Evolutionary conservation across 148 eudicot genomes (phyloP), one percentile per base, ranked within the genome.

Genomic region (Rhododendron henanense): DNA sequence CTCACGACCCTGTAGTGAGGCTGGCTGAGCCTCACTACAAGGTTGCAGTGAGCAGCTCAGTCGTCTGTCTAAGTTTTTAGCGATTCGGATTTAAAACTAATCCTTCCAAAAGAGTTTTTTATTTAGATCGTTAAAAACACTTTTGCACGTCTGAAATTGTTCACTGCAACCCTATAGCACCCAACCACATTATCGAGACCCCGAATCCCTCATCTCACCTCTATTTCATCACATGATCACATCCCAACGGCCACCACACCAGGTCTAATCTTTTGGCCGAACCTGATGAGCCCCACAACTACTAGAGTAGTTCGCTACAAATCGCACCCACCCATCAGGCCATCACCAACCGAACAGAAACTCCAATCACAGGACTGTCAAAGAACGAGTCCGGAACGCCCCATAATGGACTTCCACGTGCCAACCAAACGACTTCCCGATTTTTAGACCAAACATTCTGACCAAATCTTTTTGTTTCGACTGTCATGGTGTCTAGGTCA

Each of bases 61-160:
- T 0, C 1, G 45, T 41, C 45, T 41, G 5, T 6, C 0, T 41
- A 41, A 5, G 0, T 41, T 41, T 41, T 41, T 0, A 41, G 5
- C 6, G 1, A 6, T 6, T 41, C 8, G 45, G 1, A 41, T 41
- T 41, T 6, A 41, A 41, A 41, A 41, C 6, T 41, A 0, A 41
- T 6, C 4, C 6, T 39, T 41, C 0, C 0, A 41, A 41, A 0
- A 41, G 44, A 41, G 0, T 0, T 41, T 41, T 41, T 41, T 5
- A 41, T 41, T 0, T 1, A 0, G 4, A 41, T 41, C 1, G 0
- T 39, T 39, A 39, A 39, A 39, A 39, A 39, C 6, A 41, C 1
- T 5, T 41, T 41, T 41, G 44, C 5, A 41, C 1, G 44, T 0
- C 5, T 41, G 1, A 41, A 41, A 41, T 41, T 41, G 44, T 41